Base-by-base conservation (phyloP, 306 rosid species). In the Hippophae gyantsensis region DNA sequence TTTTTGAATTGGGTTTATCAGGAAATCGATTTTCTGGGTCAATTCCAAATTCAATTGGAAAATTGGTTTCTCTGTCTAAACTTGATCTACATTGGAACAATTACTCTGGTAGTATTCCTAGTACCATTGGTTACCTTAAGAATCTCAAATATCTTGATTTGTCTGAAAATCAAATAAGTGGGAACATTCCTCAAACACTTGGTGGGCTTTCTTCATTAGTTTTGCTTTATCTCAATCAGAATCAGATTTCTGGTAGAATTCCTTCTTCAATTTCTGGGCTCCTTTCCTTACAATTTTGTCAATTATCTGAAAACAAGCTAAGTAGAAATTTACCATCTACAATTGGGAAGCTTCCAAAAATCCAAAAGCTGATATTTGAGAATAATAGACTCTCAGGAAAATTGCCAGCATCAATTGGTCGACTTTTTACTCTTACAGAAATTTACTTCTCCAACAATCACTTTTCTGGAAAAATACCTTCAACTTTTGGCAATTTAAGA, bases 201-300 rank as follows among this genome's bases (percentile, higher is more conserved):
- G 85, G 87, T 11, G 50, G 42, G 10, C 85, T 86, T 41, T 69
- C 85, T 42, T 55, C 72, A 7, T 57, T 83, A 43, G 73, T 48
- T 38, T 18, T 73, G 48, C 11, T 83, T 2, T 78, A 83, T 65
- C 72, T 86, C 45, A 74, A 72, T 75, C 76, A 72, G 7, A 86
- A 86, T 62, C 54, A 40, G 66, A 56, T 86, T 48, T 10, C 48
- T 0, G 85, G 87, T 42, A 70, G 45, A 1, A 67, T 86, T 58
- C 95, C 87, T 41, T 60, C 80, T 61, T 83, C 85, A 0, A 54
- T 83, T 43, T 75, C 83, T 8, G 76, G 74, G 48, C 82, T 86
- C 1, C 59, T 10, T 55, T 86, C 95, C 47, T 58, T 83, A 3
- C 62, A 8, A 2, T 80, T 73, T 25, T 86, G 67, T 43, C 71